A percentile compares a stretch with the other conserved stretches of the same genome.
phyloP scores from a whole-genome alignment of 441 rosid genomes.

The Populus hybrid region DNA sequence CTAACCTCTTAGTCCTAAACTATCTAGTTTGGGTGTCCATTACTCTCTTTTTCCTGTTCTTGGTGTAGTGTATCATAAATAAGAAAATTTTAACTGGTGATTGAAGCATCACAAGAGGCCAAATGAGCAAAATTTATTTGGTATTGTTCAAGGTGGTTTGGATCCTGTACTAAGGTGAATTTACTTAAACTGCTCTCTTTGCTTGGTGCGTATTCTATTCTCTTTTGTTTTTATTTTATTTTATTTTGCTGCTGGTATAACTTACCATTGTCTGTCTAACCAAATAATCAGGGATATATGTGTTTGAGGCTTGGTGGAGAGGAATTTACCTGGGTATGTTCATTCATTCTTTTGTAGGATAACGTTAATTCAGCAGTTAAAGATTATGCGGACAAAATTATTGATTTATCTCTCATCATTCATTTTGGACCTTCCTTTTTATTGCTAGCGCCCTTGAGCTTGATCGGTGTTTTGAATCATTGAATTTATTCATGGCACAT shows the following conservation, averaged over 20 bases:
- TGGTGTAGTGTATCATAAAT: neutral
- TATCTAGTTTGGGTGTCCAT: neutral
- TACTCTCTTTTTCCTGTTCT: neutral
- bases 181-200: slow-evolving; percentile 3
- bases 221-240: neutral
- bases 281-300: slow-evolving; percentile 56
- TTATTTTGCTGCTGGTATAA: neutral
- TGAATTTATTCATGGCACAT: neutral
- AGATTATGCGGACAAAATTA: neutral
- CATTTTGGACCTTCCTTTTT: neutral
- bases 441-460: neutral
- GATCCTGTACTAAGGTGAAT: slow-evolving; percentile 67
- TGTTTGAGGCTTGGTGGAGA: slow-evolving; percentile 67
- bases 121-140: slow-evolving; percentile 66
- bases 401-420: neutral
- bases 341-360: slow-evolving; percentile 6
- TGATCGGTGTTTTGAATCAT: neutral
- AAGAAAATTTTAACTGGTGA: neutral
- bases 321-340: slow-evolving; percentile 74
- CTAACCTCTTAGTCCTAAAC: neutral
- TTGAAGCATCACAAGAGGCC: slow-evolving; percentile 45
- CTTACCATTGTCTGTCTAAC: slow-evolving; percentile 4
- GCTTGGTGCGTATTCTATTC: neutral
- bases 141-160: slow-evolving; percentile 75
- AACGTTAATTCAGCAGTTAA: neutral